Evolutionary conservation across 768 basidiomycete species (phyloP).

Genomic region (Termitomyces sp.): DNA sequence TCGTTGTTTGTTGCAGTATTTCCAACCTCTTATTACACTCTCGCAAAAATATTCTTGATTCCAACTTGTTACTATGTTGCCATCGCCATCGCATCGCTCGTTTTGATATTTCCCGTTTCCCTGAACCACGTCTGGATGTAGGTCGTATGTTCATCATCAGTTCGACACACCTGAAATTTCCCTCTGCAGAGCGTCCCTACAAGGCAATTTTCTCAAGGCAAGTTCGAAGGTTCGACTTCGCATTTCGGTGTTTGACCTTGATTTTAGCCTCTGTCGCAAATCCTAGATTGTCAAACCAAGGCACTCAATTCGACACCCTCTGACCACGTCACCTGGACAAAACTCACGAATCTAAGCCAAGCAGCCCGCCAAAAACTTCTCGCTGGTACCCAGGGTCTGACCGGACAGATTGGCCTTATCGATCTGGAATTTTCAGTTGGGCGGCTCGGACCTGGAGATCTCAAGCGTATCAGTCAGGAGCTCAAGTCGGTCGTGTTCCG

Average conservation of each 20-base stretch:
- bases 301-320: slow-evolving; percentile 30
- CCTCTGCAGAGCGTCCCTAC: slow-evolving; percentile 22
- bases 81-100: slow-evolving; percentile 32
- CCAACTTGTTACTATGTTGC: slow-evolving; percentile 38
- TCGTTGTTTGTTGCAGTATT: slow-evolving; percentile 28
- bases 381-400: slow-evolving; percentile 27
- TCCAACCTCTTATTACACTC: slow-evolving; percentile 34
- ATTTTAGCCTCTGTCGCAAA: slow-evolving; percentile 29
- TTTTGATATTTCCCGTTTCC: slow-evolving; percentile 42
- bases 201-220: slow-evolving; percentile 26
- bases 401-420: slow-evolving; percentile 32
- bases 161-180: not conserved
- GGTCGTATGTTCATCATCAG: not conserved
- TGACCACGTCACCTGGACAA: slow-evolving; percentile 30
- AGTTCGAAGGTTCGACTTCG: slow-evolving; percentile 2
- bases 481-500: slow-evolving; percentile 35
- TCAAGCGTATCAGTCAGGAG: slow-evolving; percentile 35
- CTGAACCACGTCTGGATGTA: slow-evolving; percentile 40
- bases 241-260: not conserved
- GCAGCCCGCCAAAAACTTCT: slow-evolving; percentile 25
- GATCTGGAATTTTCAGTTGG: slow-evolving; percentile 42
- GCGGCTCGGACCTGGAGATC: slow-evolving; percentile 36
- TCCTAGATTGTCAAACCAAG: slow-evolving; percentile 30
- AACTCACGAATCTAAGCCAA: slow-evolving; percentile 21
- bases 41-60: slow-evolving; percentile 37